phyloP scores from a whole-genome alignment of 2,329 filamentous ascomycete species.

The Ascochyta pisi region DNA sequence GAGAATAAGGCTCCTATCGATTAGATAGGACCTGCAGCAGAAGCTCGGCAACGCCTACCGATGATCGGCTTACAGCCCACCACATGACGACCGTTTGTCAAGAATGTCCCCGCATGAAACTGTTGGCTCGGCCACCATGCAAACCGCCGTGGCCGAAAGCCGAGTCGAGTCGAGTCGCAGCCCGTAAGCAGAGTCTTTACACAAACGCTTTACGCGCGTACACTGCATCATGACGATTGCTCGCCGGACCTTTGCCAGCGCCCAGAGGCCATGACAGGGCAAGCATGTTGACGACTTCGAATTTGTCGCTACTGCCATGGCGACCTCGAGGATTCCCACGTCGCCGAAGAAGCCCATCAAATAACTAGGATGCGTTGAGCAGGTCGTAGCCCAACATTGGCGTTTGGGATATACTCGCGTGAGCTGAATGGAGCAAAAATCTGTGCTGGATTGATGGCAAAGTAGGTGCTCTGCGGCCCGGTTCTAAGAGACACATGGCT shows the following conservation, averaged over 20 bases:
- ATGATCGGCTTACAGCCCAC: conserved; percentile 10
- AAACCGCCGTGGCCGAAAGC: neutral
- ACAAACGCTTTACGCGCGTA: conserved; percentile 11
- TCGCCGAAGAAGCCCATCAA: neutral
- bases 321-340: neutral
- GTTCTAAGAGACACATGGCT: neutral
- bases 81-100: conserved; percentile 4
- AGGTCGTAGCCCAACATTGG: neutral
- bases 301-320: neutral
- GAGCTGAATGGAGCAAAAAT: neutral
- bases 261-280: neutral
- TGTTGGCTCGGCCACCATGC: conserved; percentile 1
- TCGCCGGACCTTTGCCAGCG: conserved; percentile 3
- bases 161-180: conserved; percentile 1
- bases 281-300: neutral
- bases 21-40: conserved; percentile 30
- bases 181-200: neutral
- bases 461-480: too few species aligned
- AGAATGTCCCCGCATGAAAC: conserved; percentile 1
- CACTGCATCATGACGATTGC: conserved; percentile 10
- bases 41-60: conserved; percentile 11
- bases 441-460: neutral
- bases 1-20: conserved; percentile 31
- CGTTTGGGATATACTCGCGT: neutral
- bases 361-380: neutral